These are phyloP conservation scores for Candida pseudocylindracea DNA, from an alignment of 1,139 yeast species.

Conservation along the genomic window DNA sequence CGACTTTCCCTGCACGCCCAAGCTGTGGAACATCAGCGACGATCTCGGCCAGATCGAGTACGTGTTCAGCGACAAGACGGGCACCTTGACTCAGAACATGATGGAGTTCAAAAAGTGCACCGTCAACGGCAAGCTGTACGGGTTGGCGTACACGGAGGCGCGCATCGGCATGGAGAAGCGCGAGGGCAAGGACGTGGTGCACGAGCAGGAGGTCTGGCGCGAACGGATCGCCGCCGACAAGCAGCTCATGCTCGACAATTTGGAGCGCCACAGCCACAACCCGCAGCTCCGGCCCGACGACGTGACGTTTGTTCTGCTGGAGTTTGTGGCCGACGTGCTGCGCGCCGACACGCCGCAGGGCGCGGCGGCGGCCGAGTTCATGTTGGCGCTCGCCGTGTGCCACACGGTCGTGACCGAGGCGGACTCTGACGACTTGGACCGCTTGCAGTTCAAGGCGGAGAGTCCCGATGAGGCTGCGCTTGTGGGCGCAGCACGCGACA, in stretches of 20 bases:
- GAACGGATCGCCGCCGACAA: constrained; percentile 41
- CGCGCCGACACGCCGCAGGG: constrained; percentile 33
- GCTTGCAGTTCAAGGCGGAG: constrained; percentile 60
- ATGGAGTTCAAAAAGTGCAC: constrained; percentile 95
- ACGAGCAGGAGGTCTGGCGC: constrained; percentile 42
- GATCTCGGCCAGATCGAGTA: constrained; percentile 95
- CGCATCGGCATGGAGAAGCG: constrained; percentile 82
- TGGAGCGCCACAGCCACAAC: constrained; percentile 24
- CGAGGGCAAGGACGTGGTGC: constrained; percentile 58
- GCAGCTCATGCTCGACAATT: constrained; percentile 34
- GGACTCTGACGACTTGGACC: constrained; percentile 29
- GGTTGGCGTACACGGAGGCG: constrained; percentile 92
- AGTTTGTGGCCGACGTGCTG: constrained; percentile 18
- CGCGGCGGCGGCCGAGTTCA: constrained; percentile 47
- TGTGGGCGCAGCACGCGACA: constrained; percentile 81
- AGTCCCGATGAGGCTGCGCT: constrained; percentile 98
- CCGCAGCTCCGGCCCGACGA: constrained; percentile 40
- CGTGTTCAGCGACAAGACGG: constrained; percentile 90
- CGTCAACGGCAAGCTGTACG: constrained; percentile 71
- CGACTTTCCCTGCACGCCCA: constrained; percentile 91
- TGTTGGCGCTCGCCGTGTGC: constrained; percentile 77
- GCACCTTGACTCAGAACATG: constrained; percentile 86
- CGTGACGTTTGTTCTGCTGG: constrained; percentile 62
- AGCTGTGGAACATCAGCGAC: constrained; percentile 93
- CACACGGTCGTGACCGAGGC: constrained; percentile 79